Evolutionary conservation across 495 filamentous ascomycete species (phyloP), one percentile per base, ranked within the genome.

Genomic region (Ramalina intermedia): DNA sequence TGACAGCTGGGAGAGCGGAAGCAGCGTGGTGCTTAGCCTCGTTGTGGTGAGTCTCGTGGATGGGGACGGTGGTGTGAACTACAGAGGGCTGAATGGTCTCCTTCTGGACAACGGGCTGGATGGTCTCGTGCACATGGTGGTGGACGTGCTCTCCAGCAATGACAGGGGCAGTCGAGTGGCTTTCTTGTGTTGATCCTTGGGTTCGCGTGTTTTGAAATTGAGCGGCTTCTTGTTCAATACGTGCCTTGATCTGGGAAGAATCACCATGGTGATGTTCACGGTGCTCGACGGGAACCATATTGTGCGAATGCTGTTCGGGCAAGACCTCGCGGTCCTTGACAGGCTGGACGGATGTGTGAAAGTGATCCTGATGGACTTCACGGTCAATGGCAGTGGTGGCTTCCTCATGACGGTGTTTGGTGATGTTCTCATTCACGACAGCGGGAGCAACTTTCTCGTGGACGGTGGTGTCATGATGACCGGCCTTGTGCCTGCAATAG

Each of bases 21-120:
- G 75, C 67, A 18, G 64, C 59, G 62, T 84, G 80, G 60, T 79
- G 73, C 47, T 75, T 70, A 6, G 78, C 66, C 16, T 73, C 67
- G 37, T 79, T 73, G 49, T 80, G 76, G 55, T 82, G 79, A 1
- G 72, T 65, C 58, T 84, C 80, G 50, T 83, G 80, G 52, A 83
- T 68, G 0, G 76, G 80, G 6, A 79, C 66, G n/a, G 78, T 80
- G 41, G 75, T 81, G 61, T 84, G 80, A 23, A 82, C 69, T 17
- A 84, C 75, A 6, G 69, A 66, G 6, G 79, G 78, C 54, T 82
- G 76, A 45, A 82, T 70, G 13, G 72, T 72, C 52, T 82, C 79
- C 55, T 81, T 80, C 39, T 82, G 70, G 21, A 84, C 64, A 0
- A 83, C 68, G 0, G 80, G 80, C 55, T 83, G 80, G 48, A 84